These are phyloP conservation scores for Lupinus albus DNA, from an alignment of 306 rosid species.

Conservation along the genomic window DNA sequence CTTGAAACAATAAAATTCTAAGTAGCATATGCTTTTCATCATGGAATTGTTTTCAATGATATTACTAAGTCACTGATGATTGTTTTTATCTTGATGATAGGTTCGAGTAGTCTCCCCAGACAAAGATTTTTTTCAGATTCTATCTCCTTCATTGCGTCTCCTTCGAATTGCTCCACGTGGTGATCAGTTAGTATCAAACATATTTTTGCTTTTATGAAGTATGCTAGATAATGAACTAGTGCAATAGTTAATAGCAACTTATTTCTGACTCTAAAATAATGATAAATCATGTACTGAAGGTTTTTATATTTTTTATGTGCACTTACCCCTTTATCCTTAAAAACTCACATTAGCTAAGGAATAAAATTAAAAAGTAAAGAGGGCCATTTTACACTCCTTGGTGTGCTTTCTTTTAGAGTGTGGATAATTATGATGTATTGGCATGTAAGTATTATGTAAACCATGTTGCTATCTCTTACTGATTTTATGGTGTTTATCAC, in stretches of 20 bases:
- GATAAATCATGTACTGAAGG: conserved; percentile 9
- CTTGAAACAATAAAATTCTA: conserved; percentile 18
- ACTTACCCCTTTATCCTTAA: conserved; percentile 6
- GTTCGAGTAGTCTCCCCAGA: conserved; percentile 98
- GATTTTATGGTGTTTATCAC: conserved; percentile 5
- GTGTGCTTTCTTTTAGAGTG: conserved; percentile 3
- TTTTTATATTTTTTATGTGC: not conserved
- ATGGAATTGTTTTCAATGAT: conserved; percentile 27
- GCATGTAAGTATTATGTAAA: conserved; percentile 24
- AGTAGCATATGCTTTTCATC: not conserved
- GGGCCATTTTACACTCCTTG: conserved; percentile 1
- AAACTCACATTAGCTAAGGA: not conserved
- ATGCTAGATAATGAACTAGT: conserved; percentile 26
- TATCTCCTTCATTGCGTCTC: conserved; percentile 91
- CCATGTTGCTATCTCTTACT: not conserved
- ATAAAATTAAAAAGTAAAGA: not conserved
- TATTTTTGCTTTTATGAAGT: conserved; percentile 22
- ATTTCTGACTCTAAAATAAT: conserved; percentile 8
- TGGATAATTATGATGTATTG: not conserved
- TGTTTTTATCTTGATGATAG: conserved; percentile 50
- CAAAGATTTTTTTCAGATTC: conserved; percentile 92
- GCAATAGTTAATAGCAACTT: conserved; percentile 30
- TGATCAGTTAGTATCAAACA: conserved; percentile 65
- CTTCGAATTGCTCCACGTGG: conserved; percentile 97
- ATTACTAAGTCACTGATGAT: conserved; percentile 37